A percentile compares a stretch with the other conserved stretches of the same genome.
Conservation (phyloP, 2,329 filamentous ascomycete genomes). For the Huntiella abstrusa region DNA sequence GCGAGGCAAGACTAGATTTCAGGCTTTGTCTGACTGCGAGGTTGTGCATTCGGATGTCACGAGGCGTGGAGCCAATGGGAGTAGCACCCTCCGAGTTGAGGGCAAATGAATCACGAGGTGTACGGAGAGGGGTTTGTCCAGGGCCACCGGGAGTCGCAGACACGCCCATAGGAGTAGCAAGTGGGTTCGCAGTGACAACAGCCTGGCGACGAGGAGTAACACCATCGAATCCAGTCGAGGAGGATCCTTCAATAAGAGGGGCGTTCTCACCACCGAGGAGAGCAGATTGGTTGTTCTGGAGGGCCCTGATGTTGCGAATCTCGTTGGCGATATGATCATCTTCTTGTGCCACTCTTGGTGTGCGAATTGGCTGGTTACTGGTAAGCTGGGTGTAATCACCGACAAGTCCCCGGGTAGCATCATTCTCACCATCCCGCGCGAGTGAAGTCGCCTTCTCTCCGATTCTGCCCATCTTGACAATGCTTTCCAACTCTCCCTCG, state of each 20-base stretch:
- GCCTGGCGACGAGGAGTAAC: slow-evolving; percentile 62
- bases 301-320: slow-evolving; percentile 76
- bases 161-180: slow-evolving; percentile 61
- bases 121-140: slow-evolving; percentile 70
- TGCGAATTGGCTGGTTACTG: slow-evolving; percentile 71
- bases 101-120: slow-evolving; percentile 70
- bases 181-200: slow-evolving; percentile 81
- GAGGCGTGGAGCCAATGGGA: slow-evolving; percentile 49
- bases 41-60: slow-evolving; percentile 55
- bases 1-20: slow-evolving; percentile 52
- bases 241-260: slow-evolving; percentile 60
- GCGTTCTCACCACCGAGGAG: slow-evolving; percentile 88
- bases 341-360: slow-evolving; percentile 74
- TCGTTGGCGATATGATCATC: slow-evolving; percentile 95
- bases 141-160: slow-evolving; percentile 50
- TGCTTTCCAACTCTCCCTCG: slow-evolving; percentile 85
- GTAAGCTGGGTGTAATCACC: slow-evolving; percentile 74
- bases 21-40: slow-evolving; percentile 50
- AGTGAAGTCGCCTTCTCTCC: slow-evolving; percentile 67
- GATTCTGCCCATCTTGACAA: slow-evolving; percentile 95
- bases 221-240: slow-evolving; percentile 76
- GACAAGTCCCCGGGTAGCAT: slow-evolving; percentile 67
- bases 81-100: slow-evolving; percentile 49
- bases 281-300: slow-evolving; percentile 87
- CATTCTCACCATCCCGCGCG: slow-evolving; percentile 62